phyloP scores from a whole-genome alignment of 2,329 filamentous ascomycete species.

The Colletotrichum navitas region DNA sequence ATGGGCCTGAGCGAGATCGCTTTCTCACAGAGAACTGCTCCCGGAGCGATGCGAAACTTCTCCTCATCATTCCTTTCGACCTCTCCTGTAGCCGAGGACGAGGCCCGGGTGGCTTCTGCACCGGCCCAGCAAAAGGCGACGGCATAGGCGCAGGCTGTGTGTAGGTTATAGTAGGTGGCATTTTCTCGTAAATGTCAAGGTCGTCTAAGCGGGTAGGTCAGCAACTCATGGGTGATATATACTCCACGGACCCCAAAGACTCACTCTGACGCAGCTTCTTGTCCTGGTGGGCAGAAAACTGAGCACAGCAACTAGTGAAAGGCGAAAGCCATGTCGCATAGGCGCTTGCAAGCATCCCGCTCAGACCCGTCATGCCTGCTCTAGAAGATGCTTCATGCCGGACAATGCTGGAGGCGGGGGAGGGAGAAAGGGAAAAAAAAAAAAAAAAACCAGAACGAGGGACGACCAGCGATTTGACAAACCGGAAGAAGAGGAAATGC shows the following conservation, averaged over 20 bases:
- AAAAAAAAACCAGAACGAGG: not conserved
- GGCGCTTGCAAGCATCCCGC: constrained; percentile 57
- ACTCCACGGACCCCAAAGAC: constrained; percentile 42
- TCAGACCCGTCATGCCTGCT: constrained; percentile 56
- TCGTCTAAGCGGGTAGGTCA: constrained; percentile 43
- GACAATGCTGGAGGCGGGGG: constrained; percentile 32
- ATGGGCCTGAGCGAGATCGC: constrained; percentile 59
- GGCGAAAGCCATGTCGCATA: constrained; percentile 62
- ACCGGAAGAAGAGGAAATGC: constrained; percentile 21
- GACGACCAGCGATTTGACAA: constrained; percentile 23
- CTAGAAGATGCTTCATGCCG: constrained; percentile 38
- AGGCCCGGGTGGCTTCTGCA: constrained; percentile 42
- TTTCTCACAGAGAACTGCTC: constrained; percentile 60
- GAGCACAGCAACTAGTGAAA: constrained; percentile 60
- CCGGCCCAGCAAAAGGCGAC: constrained; percentile 47
- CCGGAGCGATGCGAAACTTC: constrained; percentile 55
- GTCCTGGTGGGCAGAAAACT: constrained; percentile 54
- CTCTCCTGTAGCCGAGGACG: constrained; percentile 47
- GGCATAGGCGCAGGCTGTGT: constrained; percentile 50
- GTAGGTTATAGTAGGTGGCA: constrained; percentile 46
- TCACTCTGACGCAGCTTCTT: constrained; percentile 57
- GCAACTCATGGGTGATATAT: constrained; percentile 25
- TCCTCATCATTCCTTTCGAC: constrained; percentile 54
- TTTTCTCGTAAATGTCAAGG: constrained; percentile 45
- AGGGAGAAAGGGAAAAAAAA: not conserved